phyloP scores from a whole-genome alignment of 106 monocot genomes.

The Ottelia alismoides region DNA sequence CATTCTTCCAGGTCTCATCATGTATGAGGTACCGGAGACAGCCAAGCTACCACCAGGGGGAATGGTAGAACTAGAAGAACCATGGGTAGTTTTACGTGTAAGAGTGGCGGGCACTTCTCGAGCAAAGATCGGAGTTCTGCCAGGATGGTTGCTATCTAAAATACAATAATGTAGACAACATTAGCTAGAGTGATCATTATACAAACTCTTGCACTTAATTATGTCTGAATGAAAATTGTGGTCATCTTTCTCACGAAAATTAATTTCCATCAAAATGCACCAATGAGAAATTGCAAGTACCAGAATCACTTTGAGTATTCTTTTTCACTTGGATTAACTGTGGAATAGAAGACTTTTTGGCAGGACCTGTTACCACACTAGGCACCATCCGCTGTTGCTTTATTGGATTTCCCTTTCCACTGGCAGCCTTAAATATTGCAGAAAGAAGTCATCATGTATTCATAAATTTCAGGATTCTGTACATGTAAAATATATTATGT shows the following conservation, averaged over 20 bases:
- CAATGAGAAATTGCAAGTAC: neutral
- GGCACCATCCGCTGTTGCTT: neutral
- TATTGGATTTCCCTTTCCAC: neutral
- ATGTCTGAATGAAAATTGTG: neutral
- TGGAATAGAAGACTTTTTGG: neutral
- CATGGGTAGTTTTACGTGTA: neutral
- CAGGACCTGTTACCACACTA: neutral
- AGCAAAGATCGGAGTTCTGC: neutral
- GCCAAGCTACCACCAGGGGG: neutral
- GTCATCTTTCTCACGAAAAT: neutral
- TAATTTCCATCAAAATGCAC: neutral
- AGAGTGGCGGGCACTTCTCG: neutral
- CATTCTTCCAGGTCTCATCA: neutral
- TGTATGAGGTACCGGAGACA: neutral
- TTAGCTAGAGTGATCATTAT: too few species aligned
- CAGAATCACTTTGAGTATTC: neutral
- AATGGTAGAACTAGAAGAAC: neutral
- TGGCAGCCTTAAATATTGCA: too few species aligned
- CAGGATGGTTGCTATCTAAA: constrained; percentile 4
- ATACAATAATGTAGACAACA: neutral
- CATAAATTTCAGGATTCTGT: neutral
- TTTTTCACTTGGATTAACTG: neutral
- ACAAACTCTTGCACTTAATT: neutral
- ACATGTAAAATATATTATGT: neutral
- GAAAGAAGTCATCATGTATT: neutral